Evolutionary conservation across 257 asterid species (phyloP), one percentile per base, ranked within the genome.

Genomic region (Jaltomata sinuosa): DNA sequence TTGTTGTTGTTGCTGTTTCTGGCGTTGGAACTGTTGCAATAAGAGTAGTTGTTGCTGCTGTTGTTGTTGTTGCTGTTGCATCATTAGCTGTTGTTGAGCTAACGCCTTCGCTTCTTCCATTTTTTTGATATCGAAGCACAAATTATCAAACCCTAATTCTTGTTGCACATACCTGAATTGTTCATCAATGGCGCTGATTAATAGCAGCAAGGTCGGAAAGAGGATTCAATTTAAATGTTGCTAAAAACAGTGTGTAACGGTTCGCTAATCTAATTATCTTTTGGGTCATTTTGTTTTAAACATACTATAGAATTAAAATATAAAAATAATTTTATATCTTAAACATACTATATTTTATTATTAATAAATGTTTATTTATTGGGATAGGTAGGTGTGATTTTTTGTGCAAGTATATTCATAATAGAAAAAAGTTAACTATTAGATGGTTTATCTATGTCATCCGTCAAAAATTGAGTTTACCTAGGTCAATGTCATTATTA

Each of bases 1-100:
- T 84, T 93, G 94, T 83, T 91, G 97, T 29, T 86, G 88, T 2
- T 86, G 92, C 68, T 97, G 92, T 74, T 96, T 87, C 87, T 90
- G 90, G 49, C 88, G 87, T 81, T 84, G 89, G 31, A 79, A 82
- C 85, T 88, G 87, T 36, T 87, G 88, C 49, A 88, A 74, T 11
- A 89, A 55, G n/a, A 87, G 81, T 18, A 84, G 11, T 52, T 86
- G 89, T 25, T 85, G 89, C 42, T 85, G 87, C 1, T 87, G 88
- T 2, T 84, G 87, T 2, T 85, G 85, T n/a, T 83, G 85, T 21
- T 83, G 81, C n/a, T 65, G 79, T 50, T 69, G 47, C 81, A 69
- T n/a, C 79, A 68, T 59, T 54, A 79, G 22, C 14, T 80, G 87
- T 27, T 85, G 84, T 67, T 80, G 72, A 7, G 87, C 81, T 42